Conservation (phyloP, 768 basidiomycete genomes). For the Mycena rosella region DNA sequence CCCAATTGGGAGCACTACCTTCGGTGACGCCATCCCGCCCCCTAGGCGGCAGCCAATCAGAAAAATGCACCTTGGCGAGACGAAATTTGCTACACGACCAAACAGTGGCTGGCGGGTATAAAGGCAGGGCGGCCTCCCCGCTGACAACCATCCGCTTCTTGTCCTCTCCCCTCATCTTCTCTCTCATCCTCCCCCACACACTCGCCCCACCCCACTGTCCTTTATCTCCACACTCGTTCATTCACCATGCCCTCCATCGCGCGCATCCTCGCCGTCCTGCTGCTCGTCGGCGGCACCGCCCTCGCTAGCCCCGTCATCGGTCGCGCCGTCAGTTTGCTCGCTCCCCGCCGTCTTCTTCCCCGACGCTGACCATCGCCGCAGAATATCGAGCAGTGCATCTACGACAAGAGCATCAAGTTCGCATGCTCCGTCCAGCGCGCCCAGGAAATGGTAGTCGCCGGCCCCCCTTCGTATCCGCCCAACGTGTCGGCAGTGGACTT, state of each 20-base stretch:
- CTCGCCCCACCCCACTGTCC: conserved; percentile 32
- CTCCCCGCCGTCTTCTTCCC: not conserved
- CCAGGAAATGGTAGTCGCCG: not conserved
- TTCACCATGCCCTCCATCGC: conserved; percentile 34
- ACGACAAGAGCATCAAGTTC: not conserved
- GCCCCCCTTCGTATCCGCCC: not conserved
- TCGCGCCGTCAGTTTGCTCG: not conserved
- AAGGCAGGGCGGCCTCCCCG: not conserved
- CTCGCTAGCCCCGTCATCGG: conserved; percentile 40
- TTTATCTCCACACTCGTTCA: conserved; percentile 37
- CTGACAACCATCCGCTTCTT: not conserved
- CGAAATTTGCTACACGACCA: too few species aligned
- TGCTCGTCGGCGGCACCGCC: conserved; percentile 34
- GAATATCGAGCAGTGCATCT: not conserved
- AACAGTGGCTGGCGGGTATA: not conserved
- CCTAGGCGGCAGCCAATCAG: not conserved
- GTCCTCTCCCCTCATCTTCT: conserved; percentile 15
- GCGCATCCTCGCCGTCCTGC: conserved; percentile 31
- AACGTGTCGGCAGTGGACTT: not conserved
- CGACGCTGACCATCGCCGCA: conserved; percentile 1
- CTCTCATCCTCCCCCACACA: conserved; percentile 12
- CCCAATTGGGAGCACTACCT: not conserved
- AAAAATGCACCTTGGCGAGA: too few species aligned
- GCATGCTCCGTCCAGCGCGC: not conserved
- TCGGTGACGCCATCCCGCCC: not conserved